phyloP scores from a whole-genome alignment of 2,329 filamentous ascomycete species.

The Epichloe scottii region DNA sequence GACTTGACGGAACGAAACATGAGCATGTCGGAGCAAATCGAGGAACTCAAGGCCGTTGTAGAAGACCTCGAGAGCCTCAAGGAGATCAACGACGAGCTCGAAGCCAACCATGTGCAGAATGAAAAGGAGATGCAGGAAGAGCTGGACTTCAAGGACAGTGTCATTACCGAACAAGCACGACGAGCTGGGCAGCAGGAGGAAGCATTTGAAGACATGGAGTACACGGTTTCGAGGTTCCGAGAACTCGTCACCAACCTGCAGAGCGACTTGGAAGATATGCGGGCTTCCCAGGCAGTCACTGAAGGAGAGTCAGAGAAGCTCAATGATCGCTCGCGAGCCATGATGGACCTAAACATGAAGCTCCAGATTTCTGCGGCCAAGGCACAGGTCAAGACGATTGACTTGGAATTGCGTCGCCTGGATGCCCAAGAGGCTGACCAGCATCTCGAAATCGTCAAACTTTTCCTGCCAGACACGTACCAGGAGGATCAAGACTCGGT shows the following conservation, averaged over 20 bases:
- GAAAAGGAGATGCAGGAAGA: slow-evolving; percentile 93
- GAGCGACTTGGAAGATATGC: slow-evolving; percentile 79
- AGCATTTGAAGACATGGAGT: slow-evolving; percentile 74
- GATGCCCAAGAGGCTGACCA: slow-evolving; percentile 82
- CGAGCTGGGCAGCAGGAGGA: slow-evolving; percentile 66
- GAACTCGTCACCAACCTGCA: slow-evolving; percentile 80
- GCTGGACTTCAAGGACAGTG: slow-evolving; percentile 72
- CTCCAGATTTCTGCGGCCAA: slow-evolving; percentile 82
- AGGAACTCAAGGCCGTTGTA: slow-evolving; percentile 68
- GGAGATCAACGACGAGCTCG: slow-evolving; percentile 89
- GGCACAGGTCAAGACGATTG: slow-evolving; percentile 87
- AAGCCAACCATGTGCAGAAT: slow-evolving; percentile 83
- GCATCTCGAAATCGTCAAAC: slow-evolving; percentile 75
- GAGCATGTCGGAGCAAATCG: slow-evolving; percentile 68
- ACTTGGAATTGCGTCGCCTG: slow-evolving; percentile 73
- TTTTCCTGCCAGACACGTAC: slow-evolving; percentile 80
- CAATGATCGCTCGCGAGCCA: slow-evolving; percentile 74
- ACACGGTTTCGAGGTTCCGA: slow-evolving; percentile 77
- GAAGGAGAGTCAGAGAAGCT: slow-evolving; percentile 89
- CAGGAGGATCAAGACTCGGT: slow-evolving; percentile 73
- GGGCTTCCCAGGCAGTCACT: slow-evolving; percentile 80
- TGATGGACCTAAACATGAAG: slow-evolving; percentile 95
- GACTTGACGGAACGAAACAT: slow-evolving; percentile 82
- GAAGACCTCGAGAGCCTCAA: slow-evolving; percentile 81
- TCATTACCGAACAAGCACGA: slow-evolving; percentile 72